Evolutionary conservation across 2,329 filamentous ascomycete genomes (phyloP).

Genomic region (Penicillium sp.): DNA sequence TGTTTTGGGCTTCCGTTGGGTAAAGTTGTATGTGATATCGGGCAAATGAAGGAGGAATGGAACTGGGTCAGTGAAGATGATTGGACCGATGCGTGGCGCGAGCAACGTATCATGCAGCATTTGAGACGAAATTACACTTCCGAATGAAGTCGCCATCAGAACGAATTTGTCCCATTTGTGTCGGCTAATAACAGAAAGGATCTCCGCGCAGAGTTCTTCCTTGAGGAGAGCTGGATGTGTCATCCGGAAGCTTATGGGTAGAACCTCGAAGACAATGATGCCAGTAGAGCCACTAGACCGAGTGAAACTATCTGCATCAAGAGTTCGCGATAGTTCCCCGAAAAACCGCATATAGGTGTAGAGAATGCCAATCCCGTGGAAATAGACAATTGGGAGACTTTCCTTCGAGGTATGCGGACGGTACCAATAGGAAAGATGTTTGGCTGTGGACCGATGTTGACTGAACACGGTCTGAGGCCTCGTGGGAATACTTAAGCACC

Average conservation of each 20-base stretch:
- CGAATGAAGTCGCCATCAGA: constrained; percentile 67
- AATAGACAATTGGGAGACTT: constrained; percentile 65
- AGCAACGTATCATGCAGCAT: constrained; percentile 58
- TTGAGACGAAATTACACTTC: constrained; percentile 66
- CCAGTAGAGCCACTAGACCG: constrained; percentile 27
- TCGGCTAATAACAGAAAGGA: constrained; percentile 60
- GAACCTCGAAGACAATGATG: constrained; percentile 59
- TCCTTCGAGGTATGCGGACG: constrained; percentile 64
- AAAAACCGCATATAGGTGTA: constrained; percentile 66
- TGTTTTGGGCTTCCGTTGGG: constrained; percentile 53
- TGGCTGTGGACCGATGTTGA: constrained; percentile 55
- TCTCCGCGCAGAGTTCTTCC: constrained; percentile 59
- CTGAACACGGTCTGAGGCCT: no score
- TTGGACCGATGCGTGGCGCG: constrained; percentile 47
- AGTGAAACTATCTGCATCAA: neutral
- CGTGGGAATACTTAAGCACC: no score
- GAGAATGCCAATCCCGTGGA: constrained; percentile 73
- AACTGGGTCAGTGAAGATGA: constrained; percentile 64
- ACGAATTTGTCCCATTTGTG: constrained; percentile 65
- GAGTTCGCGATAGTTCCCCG: constrained; percentile 44
- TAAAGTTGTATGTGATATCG: constrained; percentile 74
- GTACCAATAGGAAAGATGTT: constrained; percentile 67
- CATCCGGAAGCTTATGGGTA: constrained; percentile 67
- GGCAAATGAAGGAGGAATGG: constrained; percentile 69
- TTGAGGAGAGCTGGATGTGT: constrained; percentile 58